Percentiles rank a stretch among this genome's conserved stretches.
phyloP scores from a whole-genome alignment of 2,329 filamentous ascomycete genomes.

The Pseudonectria buxi region DNA sequence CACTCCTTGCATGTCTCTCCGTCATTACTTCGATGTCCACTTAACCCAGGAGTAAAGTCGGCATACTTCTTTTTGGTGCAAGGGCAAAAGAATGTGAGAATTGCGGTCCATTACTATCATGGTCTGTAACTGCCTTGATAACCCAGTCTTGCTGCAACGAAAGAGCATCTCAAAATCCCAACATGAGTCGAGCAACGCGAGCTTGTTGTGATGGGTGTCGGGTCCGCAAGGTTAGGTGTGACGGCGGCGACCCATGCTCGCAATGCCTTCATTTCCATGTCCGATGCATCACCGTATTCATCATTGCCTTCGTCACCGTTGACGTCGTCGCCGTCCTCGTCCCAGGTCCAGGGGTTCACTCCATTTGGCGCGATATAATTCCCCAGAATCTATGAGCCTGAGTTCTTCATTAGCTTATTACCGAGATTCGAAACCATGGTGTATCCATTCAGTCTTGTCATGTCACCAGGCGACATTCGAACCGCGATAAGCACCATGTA shows the following conservation, averaged over 20 bases:
- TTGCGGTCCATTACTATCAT: too few relatives aligned
- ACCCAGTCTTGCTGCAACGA: too few relatives aligned
- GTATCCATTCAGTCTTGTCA: slow-evolving; percentile 15
- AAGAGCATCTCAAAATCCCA: too few relatives aligned
- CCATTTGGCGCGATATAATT: slow-evolving; percentile 13
- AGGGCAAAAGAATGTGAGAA: too few relatives aligned
- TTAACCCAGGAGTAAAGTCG: too few relatives aligned
- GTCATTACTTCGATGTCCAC: too few relatives aligned
- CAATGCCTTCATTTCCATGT: slow-evolving; percentile 16
- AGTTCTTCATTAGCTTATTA: slow-evolving; percentile 12
- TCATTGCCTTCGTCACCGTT: too few relatives aligned
- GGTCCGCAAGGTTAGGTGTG: slow-evolving; percentile 20
- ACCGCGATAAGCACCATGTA: slow-evolving; percentile 14
- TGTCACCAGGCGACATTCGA: slow-evolving; percentile 13
- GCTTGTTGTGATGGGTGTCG: slow-evolving; percentile 20
- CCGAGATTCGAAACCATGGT: slow-evolving; percentile 16
- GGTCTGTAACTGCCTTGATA: too few relatives aligned
- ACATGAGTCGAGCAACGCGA: too few relatives aligned
- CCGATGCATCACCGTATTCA: slow-evolving; percentile 15
- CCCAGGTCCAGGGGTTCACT: slow-evolving; percentile 18
- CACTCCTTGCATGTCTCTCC: too few relatives aligned
- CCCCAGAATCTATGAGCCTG: slow-evolving; percentile 13
- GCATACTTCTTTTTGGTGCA: too few relatives aligned
- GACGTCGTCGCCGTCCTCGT: slow-evolving; percentile 10
- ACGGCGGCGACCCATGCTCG: slow-evolving; percentile 16